These are phyloP conservation scores for Cladosporium austrohemisphaericum DNA, from an alignment of 2,329 filamentous ascomycete species.

Conservation along the genomic window DNA sequence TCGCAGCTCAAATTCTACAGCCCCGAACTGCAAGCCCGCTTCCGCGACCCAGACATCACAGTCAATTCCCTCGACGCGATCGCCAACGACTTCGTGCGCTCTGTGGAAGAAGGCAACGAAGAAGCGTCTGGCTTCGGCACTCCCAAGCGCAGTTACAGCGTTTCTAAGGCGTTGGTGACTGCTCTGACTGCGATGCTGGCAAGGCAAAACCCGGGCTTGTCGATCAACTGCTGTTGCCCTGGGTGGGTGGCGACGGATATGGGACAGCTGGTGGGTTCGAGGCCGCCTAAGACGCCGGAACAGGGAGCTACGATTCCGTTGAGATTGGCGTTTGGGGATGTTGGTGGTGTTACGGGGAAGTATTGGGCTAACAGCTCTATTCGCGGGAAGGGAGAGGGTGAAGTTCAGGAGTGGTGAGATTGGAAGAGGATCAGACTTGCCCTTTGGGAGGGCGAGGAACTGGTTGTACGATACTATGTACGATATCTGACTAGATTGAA, in stretches of 20 bases:
- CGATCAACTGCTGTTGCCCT: conserved; percentile 38
- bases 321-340: conserved; percentile 34
- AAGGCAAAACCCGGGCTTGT: conserved; percentile 25
- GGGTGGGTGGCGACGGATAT: conserved; percentile 38
- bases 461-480: no score
- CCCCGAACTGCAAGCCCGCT: conserved; percentile 23
- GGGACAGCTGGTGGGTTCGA: conserved; percentile 30
- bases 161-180: conserved; percentile 36
- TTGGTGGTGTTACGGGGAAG: conserved; percentile 32
- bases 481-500: no score
- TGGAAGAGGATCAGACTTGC: no score
- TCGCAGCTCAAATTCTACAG: conserved; percentile 31
- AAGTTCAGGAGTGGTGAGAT: conserved; percentile 33
- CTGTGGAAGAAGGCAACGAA: conserved; percentile 20
- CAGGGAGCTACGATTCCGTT: conserved; percentile 36
- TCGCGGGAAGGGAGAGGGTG: conserved; percentile 28
- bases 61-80: conserved; percentile 29
- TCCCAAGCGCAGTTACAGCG: conserved; percentile 29
- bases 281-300: conserved; percentile 34
- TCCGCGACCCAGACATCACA: conserved; percentile 22
- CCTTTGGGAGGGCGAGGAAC: no score
- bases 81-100: conserved; percentile 23
- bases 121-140: conserved; percentile 27
- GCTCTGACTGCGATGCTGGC: conserved; percentile 33
- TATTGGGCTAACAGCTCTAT: conserved; percentile 37